These are phyloP conservation scores for Chondrostereum purpureum DNA, from an alignment of 1,284 basidiomycete genomes.

Conservation along the genomic window DNA sequence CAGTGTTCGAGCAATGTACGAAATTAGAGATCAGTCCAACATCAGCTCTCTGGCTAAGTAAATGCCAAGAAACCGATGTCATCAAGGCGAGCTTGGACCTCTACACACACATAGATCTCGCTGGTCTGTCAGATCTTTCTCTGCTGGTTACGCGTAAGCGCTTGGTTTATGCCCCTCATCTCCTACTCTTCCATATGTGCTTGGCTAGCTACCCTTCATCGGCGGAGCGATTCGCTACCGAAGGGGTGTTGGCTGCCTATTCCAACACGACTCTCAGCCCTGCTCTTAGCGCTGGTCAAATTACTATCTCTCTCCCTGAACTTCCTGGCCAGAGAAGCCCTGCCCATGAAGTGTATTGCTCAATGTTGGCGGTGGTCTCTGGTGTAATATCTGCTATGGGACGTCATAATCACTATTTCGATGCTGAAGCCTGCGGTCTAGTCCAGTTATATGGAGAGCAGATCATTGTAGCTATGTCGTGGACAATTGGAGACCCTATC, in stretches of 20 bases:
- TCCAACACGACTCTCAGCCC: slow-evolving; percentile 76
- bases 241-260: slow-evolving; percentile 77
- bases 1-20: slow-evolving; percentile 78
- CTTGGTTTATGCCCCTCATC: slow-evolving; percentile 65
- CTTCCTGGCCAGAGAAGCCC: slow-evolving; percentile 69
- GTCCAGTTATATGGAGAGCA: slow-evolving; percentile 82
- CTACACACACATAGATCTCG: slow-evolving; percentile 61
- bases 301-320: slow-evolving; percentile 65
- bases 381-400: slow-evolving; percentile 65
- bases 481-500: slow-evolving; percentile 73
- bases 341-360: slow-evolving; percentile 77
- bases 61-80: slow-evolving; percentile 78
- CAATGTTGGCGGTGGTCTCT: slow-evolving; percentile 78
- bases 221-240: slow-evolving; percentile 81
- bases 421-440: slow-evolving; percentile 80
- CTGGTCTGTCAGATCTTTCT: slow-evolving; percentile 57
- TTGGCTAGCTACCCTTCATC: slow-evolving; percentile 72
- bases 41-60: slow-evolving; percentile 68
- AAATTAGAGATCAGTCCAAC: slow-evolving; percentile 60
- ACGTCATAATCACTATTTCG: slow-evolving; percentile 77
- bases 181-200: slow-evolving; percentile 82
- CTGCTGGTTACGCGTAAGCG: slow-evolving; percentile 55
- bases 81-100: slow-evolving; percentile 75
- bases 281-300: slow-evolving; percentile 66
- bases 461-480: slow-evolving; percentile 68